Evolutionary conservation across 2,329 filamentous ascomycete species (phyloP), one percentile per base, ranked within the genome.

Genomic region (Neofusicoccum sp.): DNA sequence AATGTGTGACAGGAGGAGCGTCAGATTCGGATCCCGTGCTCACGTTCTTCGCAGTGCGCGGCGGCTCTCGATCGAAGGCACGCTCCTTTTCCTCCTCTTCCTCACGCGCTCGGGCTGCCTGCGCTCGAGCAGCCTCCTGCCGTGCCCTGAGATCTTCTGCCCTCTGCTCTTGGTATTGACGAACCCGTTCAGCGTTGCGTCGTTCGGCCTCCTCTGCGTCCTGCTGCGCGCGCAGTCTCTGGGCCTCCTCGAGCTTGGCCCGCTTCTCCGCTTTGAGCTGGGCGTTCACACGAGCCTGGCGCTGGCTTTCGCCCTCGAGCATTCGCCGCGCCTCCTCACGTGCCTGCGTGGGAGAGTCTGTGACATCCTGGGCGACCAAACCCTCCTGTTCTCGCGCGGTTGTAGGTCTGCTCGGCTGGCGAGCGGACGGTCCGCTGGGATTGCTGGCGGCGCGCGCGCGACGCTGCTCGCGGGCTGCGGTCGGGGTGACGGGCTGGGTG

Each of bases 281-380:
- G 61, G 64, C 66, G 36, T 69, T 68, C 57, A 73, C 47, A 56
- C 67, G 63, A 7, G 67, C 66, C 64, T 73, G 62, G 11, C 53
- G 57, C 49, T 62, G 43, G n/a, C 12, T 64, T 54, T 74, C 72
- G 28, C 64, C 70, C 41, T 69, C 68, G 59, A 76, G 63, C 7
- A 74, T 54, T 53, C 68, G 63, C 41, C 69, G 68, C 24, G 73
- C 73, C 58, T 72, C 68, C 12, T 74, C 71, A 31, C 71, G 67
- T 31, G 69, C 65, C n/a, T 60, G 43, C 49, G 70, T 61, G 36
- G 63, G 63, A 14, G 57, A 41, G 24, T 51, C 59, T 16, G n/a
- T 5, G 6, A 16, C 43, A 30, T 41, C 20, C 2, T 16, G 40
- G 20, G 36, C 38, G 20, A 14, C 20, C 6, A 12, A 16, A 9